These are phyloP conservation scores for Leccinum variicolor DNA, from an alignment of 768 basidiomycete species.

Conservation along the genomic window DNA sequence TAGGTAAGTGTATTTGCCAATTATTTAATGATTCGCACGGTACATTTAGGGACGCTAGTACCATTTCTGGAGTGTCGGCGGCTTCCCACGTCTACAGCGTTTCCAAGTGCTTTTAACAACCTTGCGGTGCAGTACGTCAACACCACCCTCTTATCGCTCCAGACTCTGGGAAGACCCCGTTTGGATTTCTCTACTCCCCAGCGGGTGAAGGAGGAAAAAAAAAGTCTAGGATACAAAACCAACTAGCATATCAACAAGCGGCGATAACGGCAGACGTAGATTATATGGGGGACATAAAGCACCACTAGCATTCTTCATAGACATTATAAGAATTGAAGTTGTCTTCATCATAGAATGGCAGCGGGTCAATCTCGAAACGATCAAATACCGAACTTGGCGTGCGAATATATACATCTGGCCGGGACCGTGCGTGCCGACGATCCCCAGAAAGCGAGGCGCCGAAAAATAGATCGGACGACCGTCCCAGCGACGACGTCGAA, in stretches of 20 bases:
- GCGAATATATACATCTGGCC: conserved; percentile 60
- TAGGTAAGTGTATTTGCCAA: conserved; percentile 42
- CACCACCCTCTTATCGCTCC: conserved; percentile 18
- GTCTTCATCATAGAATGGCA: conserved; percentile 61
- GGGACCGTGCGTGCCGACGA: conserved; percentile 46
- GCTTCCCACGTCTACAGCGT: conserved; percentile 47
- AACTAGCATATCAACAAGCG: conserved; percentile 29
- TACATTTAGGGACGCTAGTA: conserved; percentile 34
- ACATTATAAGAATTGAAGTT: conserved; percentile 45
- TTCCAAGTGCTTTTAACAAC: conserved; percentile 67
- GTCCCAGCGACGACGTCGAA: conserved; percentile 57
- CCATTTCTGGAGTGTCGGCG: conserved; percentile 45
- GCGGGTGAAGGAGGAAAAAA: not conserved
- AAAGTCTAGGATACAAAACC: conserved; percentile 27
- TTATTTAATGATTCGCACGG: conserved; percentile 6
- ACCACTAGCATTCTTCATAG: conserved; percentile 61
- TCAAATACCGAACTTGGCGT: conserved; percentile 57
- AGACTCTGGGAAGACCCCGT: not conserved
- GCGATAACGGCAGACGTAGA: conserved; percentile 16
- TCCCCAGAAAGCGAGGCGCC: conserved; percentile 49
- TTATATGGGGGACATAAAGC: conserved; percentile 29
- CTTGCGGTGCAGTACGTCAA: conserved; percentile 53
- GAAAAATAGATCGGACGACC: conserved; percentile 55
- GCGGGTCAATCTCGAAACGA: conserved; percentile 66
- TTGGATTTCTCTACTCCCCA: not conserved